These are phyloP conservation scores for Rhytidiadelphus loreus DNA, from an alignment of 225 moss, liverwort and hornwort genomes.

Conservation along the genomic window DNA sequence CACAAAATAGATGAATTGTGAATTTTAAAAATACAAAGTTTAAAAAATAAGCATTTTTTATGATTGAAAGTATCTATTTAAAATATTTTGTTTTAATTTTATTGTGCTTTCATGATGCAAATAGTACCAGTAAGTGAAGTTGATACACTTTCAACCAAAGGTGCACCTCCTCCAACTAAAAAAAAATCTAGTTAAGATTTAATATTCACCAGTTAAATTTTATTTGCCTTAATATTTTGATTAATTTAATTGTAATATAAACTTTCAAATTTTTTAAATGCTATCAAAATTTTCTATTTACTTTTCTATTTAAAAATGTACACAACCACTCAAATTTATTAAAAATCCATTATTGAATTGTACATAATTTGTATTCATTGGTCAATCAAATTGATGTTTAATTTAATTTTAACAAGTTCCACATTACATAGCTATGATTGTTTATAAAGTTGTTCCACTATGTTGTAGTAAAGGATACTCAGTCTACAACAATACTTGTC, in stretches of 20 bases:
- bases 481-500: background rate
- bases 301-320: background rate
- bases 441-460: too few relatives aligned
- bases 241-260: background rate
- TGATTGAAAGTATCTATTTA: background rate
- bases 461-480: background rate
- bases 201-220: background rate
- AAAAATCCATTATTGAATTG: background rate
- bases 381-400: background rate
- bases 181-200: conserved; percentile 18
- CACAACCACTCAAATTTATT: background rate
- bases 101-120: background rate
- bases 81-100: background rate
- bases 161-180: background rate
- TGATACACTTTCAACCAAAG: background rate
- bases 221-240: fast-evolving
- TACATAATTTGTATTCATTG: too few relatives aligned
- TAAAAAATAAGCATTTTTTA: too few relatives aligned
- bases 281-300: background rate
- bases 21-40: background rate
- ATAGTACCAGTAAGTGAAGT: background rate
- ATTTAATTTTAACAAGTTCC: background rate
- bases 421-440: fast-evolving
- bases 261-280: background rate
- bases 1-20: background rate